phyloP scores from a whole-genome alignment of 352 stramenopile genomes.

The Discostella stelligera region DNA sequence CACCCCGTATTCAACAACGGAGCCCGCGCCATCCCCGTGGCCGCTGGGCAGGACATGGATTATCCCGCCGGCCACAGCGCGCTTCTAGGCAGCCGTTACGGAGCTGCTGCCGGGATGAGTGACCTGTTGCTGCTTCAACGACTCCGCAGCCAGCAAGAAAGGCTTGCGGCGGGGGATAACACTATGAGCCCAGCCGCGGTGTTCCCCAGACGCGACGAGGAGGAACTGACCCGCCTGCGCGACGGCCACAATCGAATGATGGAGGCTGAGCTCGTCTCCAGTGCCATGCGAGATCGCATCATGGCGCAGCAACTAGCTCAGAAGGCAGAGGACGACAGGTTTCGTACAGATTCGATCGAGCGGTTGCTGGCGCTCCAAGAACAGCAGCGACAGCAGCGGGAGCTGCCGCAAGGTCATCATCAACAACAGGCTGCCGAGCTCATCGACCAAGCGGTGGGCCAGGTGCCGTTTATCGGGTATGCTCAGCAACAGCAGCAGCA shows the following conservation, averaged over 20 bases:
- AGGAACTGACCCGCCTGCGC: neutral
- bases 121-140: neutral
- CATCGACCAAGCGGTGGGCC: neutral
- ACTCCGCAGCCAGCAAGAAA: neutral
- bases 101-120: neutral
- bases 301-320: neutral
- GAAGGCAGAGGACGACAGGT: neutral
- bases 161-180: neutral
- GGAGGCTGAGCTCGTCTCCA: neutral
- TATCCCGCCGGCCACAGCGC: too few relatives aligned
- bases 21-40: neutral
- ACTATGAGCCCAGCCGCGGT: neutral
- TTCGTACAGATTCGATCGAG: neutral
- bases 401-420: neutral
- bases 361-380: neutral
- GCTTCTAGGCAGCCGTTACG: neutral
- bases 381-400: neutral
- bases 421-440: neutral
- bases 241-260: neutral
- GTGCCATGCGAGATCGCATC: neutral
- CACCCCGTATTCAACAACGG: neutral
- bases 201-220: neutral
- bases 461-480: neutral
- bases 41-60: too few relatives aligned
- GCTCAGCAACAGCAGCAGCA: neutral